Base-by-base conservation (phyloP, 331 rosid genomes). In the Telfairia occidentalis region DNA sequence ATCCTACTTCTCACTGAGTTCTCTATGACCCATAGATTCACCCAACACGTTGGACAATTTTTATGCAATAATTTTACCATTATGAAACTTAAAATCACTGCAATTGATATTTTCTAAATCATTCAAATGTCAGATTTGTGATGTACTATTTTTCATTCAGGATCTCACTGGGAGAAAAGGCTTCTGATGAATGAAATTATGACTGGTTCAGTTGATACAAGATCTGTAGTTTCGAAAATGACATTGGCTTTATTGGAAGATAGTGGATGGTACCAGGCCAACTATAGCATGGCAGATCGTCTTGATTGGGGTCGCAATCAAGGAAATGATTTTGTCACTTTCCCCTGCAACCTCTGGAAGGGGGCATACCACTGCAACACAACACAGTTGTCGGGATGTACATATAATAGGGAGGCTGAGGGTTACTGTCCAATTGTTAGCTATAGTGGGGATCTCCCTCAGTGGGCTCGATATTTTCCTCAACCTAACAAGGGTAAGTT, bases 121-220 rank as follows among this genome's bases (percentile, higher is more conserved):
- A 10, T 38, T 65, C 4, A 37, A 4, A 19, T 9, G 24, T 65
- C 50, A 65, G 12, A 65, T 19, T 49, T 57, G 43, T 52, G 40
- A 30, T 21, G 48, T 66, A 16, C 19, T 37, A 7, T 64, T 49
- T 58, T 69, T 34, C 38, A 50, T 79, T 79, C 81, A 95, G 99
- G 99, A 23, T 95, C 97, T 67, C 99, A 95, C 72, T 92, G 99
- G 97, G 99, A 95, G 76, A 95, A 95, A 80, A 89, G 99, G 87
- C 92, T 95, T 75, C 75, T 95, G 78, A 95, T 95, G 99, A 92
- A 95, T 79, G 99, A 92, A 84, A 95, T 95, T 50, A 92, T 95
- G 99, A 95, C 99, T 18, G 97, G 99, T 76, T 95, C 99, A 46
- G 99, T 95, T 45, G 99, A 95, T 83, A 95, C 99, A 37, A 87